These are phyloP conservation scores for Colletotrichum truncatum DNA, from an alignment of 2,329 filamentous ascomycete species.

Conservation along the genomic window DNA sequence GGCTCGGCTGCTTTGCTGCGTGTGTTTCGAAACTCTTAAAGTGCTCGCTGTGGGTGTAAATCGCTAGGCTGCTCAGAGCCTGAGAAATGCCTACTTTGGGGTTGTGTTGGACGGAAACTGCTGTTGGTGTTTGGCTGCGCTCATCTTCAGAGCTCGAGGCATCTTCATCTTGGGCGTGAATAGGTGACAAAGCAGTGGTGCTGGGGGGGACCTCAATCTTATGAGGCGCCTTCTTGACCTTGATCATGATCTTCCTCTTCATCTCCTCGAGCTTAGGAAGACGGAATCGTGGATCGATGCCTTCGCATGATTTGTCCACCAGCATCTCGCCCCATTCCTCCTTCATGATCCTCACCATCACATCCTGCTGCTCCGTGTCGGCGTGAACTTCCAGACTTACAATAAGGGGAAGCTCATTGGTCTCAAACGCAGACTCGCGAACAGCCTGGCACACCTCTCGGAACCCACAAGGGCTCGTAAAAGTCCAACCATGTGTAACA, in stretches of 20 bases:
- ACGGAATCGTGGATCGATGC: conserved; percentile 59
- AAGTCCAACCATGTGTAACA: conserved; percentile 84
- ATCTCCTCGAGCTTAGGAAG: conserved; percentile 79
- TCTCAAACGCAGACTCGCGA: conserved; percentile 79
- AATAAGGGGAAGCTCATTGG: conserved; percentile 83
- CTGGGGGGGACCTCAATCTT: conserved; percentile 41
- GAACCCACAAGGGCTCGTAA: conserved; percentile 88
- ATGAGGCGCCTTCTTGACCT: conserved; percentile 72
- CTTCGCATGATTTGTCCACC: conserved; percentile 65
- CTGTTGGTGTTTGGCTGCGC: conserved; percentile 19
- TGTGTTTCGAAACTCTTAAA: conserved; percentile 78
- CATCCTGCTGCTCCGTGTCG: conserved; percentile 81
- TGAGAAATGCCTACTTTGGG: conserved; percentile 72
- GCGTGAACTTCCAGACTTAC: conserved; percentile 94
- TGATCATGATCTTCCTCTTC: conserved; percentile 82
- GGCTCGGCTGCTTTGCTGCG: conserved; percentile 64
- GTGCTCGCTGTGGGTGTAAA: conserved; percentile 88
- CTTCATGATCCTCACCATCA: conserved; percentile 94
- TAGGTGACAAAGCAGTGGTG: conserved; percentile 43
- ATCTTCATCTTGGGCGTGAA: conserved; percentile 45
- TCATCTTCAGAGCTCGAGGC: conserved; percentile 57
- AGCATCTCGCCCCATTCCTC: conserved; percentile 84
- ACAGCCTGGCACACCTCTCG: conserved; percentile 86
- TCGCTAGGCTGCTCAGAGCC: conserved; percentile 76
- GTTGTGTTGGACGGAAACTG: conserved; percentile 40